These are phyloP conservation scores for Lycium ferocissimum DNA, from an alignment of 257 asterid species.

Conservation along the genomic window DNA sequence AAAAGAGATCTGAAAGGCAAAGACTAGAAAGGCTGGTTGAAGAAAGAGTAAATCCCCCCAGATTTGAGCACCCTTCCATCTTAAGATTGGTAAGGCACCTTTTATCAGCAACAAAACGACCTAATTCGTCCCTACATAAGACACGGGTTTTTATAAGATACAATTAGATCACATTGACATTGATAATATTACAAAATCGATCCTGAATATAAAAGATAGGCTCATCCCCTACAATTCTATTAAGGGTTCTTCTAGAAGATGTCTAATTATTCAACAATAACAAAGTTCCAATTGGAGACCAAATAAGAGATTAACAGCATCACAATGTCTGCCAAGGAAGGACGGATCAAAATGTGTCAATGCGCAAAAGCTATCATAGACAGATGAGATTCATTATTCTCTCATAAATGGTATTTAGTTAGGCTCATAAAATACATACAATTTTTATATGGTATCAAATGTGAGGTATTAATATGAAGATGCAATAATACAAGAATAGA, in stretches of 20 bases:
- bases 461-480: too few species aligned
- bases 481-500: too few species aligned
- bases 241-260: not conserved
- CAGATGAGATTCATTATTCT: too few species aligned
- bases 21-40: conserved; percentile 73
- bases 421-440: too few species aligned
- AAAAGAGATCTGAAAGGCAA: conserved; percentile 88
- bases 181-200: not conserved
- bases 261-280: not conserved
- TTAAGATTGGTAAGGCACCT: conserved; percentile 80
- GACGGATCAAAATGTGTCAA: too few species aligned
- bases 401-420: too few species aligned
- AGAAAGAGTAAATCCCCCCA: conserved; percentile 69
- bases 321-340: not conserved
- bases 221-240: not conserved
- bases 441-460: too few species aligned
- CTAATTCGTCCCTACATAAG: conserved; percentile 80
- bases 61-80: conserved; percentile 90
- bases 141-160: conserved; percentile 4
- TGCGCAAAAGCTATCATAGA: too few species aligned
- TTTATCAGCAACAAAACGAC: conserved; percentile 81
- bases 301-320: not conserved
- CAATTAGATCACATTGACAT: not conserved
- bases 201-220: not conserved
- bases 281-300: not conserved